Evolutionary conservation across 1,139 yeast species (phyloP).

Genomic region (Chernovozyma sophiae-reginae): DNA sequence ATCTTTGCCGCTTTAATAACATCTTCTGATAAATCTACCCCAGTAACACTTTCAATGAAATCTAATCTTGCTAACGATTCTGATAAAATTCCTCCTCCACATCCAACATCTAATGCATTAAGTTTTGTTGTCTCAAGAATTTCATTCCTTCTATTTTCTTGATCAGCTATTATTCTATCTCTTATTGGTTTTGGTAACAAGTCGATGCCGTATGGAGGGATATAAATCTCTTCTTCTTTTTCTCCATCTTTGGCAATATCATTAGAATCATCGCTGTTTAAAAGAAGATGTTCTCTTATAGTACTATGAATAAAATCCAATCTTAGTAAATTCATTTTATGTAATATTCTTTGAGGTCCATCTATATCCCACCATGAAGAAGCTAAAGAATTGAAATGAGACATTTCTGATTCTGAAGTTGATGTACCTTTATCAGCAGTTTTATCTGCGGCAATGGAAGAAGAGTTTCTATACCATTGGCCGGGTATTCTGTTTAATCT

Average conservation of each 20-base stretch:
- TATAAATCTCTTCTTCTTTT: constrained; percentile 53
- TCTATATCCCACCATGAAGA: constrained; percentile 93
- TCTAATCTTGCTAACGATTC: constrained; percentile 83
- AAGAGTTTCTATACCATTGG: not conserved
- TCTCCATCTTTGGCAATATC: constrained; percentile 23
- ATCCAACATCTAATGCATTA: constrained; percentile 81
- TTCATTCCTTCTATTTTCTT: constrained; percentile 40
- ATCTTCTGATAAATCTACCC: constrained; percentile 80
- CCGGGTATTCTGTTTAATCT: not conserved
- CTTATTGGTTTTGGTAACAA: constrained; percentile 58
- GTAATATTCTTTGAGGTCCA: constrained; percentile 90
- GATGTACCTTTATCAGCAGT: constrained; percentile 23
- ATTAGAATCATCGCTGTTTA: too few species aligned
- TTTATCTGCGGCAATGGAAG: not conserved
- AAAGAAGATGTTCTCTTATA: constrained; percentile 42
- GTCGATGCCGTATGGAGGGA: constrained; percentile 74
- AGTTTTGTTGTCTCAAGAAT: constrained; percentile 33
- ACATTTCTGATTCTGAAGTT: constrained; percentile 49
- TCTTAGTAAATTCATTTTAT: constrained; percentile 86
- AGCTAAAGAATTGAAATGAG: constrained; percentile 83
- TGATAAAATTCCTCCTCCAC: constrained; percentile 93
- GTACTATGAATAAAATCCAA: constrained; percentile 79
- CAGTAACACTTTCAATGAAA: constrained; percentile 61
- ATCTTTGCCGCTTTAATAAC: constrained; percentile 75
- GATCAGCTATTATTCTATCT: constrained; percentile 44